Evolutionary conservation across 2,329 filamentous ascomycete genomes (phyloP), one percentile per base, ranked within the genome.

Genomic region (Macrophomina pseudophaseolina): DNA sequence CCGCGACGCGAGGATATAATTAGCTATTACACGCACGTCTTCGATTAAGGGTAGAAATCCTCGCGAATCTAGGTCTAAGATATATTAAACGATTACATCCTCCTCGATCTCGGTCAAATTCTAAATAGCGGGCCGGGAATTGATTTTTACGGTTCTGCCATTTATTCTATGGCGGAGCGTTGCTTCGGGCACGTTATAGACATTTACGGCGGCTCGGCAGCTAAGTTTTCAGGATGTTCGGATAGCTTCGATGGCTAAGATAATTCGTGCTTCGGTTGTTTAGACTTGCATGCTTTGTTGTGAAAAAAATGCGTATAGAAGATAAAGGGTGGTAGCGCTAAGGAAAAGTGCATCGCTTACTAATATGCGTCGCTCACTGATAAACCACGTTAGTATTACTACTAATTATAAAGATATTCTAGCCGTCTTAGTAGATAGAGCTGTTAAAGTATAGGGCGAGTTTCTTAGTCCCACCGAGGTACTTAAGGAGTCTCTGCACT

Each of bases 181-280:
- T 35, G 1, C 2, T 58, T 66, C 18, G 40, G 66, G 64, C 6
- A 71, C 62, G 28, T 69, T 64, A 40, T 71, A 70, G 54, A 68
- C 38, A 16, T 64, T 68, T 60, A 52, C 66, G 42, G 68, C 66
- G 16, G 28, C 16, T 11, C 67, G 67, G 42, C 18, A 7, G 46
- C 67, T 69, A 1, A 67, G 6, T 60, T 59, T 66, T 69, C 66
- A 53, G n/a, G 54, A 62, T 30, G 48, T 35, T 69, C 54, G 54
- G 60, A 71, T 69, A 67, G 69, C 67, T 46, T 69, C 64, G 33
- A 71, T 70, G 64, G 69, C 69, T 40, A 70, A 58, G 65, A 67
- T 65, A 38, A 70, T 67, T 70, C 66, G 58, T 49, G 67, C 67
- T 69, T 69, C 53, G 28, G 32, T 56, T 56, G 18, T 18, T 42